These are phyloP conservation scores for Rosa hybrid DNA, from an alignment of 331 rosid genomes.

Conservation along the genomic window DNA sequence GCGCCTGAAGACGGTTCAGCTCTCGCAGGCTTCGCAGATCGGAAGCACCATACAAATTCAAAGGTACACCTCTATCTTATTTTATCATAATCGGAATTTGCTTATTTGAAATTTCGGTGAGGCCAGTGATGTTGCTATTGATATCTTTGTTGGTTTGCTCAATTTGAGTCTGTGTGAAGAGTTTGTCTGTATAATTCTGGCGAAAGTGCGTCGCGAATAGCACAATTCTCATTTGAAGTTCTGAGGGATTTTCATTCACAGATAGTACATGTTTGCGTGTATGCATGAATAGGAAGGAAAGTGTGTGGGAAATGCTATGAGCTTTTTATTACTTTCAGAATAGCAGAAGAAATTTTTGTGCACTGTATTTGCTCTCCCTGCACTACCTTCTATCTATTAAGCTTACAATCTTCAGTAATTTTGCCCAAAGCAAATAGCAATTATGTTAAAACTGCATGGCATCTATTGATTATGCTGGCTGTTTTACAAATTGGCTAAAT, in stretches of 20 bases:
- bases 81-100: not conserved
- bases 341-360: not conserved
- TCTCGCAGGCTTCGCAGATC: not conserved
- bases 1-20: not conserved
- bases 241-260: not conserved
- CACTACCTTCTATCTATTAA: not conserved
- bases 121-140: not conserved
- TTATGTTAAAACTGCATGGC: constrained; percentile 11
- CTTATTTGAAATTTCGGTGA: not conserved
- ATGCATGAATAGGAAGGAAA: not conserved
- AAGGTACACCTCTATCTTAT: not conserved
- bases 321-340: not conserved
- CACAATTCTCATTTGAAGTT: not conserved
- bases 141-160: not conserved
- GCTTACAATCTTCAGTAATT: not conserved
- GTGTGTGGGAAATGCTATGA: not conserved
- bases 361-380: not conserved
- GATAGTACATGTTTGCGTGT: not conserved
- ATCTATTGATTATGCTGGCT: constrained; percentile 10
- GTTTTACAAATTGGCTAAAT: constrained; percentile 23
- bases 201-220: not conserved
- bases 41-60: not conserved
- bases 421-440: constrained; percentile 19
- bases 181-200: not conserved
- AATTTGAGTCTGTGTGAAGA: not conserved